Conservation (phyloP, 2,329 filamentous ascomycete species). For the Bipolaris bicolor region DNA sequence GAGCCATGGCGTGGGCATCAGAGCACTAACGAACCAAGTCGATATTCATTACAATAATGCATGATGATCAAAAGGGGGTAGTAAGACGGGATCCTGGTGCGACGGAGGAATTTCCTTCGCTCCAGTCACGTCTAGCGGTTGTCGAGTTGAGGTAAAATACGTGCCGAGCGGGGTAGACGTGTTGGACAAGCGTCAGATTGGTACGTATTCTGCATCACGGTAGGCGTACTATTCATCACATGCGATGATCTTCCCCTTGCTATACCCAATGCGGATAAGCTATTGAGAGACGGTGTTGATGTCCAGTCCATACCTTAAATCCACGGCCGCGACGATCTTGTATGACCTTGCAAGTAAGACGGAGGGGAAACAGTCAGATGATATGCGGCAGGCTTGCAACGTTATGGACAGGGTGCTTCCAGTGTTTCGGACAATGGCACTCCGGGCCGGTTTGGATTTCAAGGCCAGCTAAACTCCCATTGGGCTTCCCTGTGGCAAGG, state of each 20-base stretch:
- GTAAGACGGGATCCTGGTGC: neutral
- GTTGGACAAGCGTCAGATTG: too few species aligned
- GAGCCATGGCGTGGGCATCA: neutral
- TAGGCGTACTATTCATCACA: too few species aligned
- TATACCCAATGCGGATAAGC: neutral
- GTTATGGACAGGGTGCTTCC: neutral
- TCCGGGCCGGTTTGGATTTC: constrained; percentile 1
- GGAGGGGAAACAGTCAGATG: too few species aligned
- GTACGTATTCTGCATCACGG: too few species aligned
- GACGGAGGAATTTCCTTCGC: constrained; percentile 6
- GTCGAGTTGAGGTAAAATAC: too few species aligned
- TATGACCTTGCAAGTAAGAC: too few species aligned
- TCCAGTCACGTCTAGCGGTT: neutral
- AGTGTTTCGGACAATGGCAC: neutral
- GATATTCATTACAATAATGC: neutral
- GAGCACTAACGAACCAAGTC: neutral
- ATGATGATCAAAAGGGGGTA: neutral
- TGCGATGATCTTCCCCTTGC: constrained; percentile 1
- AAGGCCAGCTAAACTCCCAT: neutral
- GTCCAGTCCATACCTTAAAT: constrained; percentile 5
- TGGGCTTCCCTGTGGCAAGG: neutral
- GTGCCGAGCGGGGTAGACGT: too few species aligned
- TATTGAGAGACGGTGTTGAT: constrained; percentile 2
- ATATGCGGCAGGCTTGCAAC: too few species aligned
- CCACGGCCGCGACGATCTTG: too few species aligned